Conservation (phyloP, 768 basidiomycete genomes). For the Melanogaster broomeanus region DNA sequence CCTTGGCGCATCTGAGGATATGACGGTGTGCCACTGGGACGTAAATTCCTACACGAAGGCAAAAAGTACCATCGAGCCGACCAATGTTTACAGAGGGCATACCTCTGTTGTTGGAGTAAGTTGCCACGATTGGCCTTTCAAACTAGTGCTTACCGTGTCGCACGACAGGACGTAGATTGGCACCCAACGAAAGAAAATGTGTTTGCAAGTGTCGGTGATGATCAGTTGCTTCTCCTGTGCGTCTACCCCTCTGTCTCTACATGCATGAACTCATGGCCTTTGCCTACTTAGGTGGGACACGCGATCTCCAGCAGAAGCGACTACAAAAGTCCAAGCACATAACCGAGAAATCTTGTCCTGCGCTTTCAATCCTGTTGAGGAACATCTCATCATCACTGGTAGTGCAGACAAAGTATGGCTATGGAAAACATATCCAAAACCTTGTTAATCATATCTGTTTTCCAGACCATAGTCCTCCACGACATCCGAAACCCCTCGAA, state of each 20-base stretch:
- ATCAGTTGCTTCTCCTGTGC: constrained; percentile 91
- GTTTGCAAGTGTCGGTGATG: constrained; percentile 95
- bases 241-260: constrained; percentile 28
- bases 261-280: background rate
- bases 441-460: background rate
- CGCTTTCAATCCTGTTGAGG: constrained; percentile 82
- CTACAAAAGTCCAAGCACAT: constrained; percentile 78
- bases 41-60: constrained; percentile 83
- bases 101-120: constrained; percentile 89
- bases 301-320: constrained; percentile 68
- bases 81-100: constrained; percentile 84
- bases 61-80: constrained; percentile 80
- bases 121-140: constrained; percentile 4
- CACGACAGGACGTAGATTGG: constrained; percentile 91
- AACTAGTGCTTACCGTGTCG: background rate
- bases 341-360: constrained; percentile 90
- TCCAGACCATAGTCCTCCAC: constrained; percentile 83
- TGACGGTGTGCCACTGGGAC: constrained; percentile 97
- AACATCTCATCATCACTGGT: constrained; percentile 84
- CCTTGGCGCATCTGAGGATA: constrained; percentile 92
- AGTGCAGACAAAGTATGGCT: constrained; percentile 85
- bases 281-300: constrained; percentile 81
- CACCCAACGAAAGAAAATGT: constrained; percentile 77
- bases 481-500: constrained; percentile 76
- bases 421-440: background rate